Evolutionary conservation across 1,284 basidiomycete species (phyloP).

Genomic region (Entoloma clypeatum): DNA sequence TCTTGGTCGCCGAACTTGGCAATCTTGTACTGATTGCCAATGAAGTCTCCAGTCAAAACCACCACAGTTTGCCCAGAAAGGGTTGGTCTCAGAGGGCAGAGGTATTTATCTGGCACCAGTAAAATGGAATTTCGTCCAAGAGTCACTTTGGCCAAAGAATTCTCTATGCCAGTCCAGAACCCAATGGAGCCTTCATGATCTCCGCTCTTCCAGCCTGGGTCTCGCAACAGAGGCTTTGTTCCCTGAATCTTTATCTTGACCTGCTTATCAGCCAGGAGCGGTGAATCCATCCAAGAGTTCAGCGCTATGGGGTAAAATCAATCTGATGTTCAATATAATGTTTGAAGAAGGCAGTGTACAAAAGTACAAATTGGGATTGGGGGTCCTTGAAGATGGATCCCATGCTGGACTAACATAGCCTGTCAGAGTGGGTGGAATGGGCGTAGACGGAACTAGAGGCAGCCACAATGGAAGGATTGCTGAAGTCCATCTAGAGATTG

Average conservation of each 20-base stretch:
- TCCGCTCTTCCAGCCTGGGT: constrained; percentile 9
- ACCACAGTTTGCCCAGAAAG: too few species aligned
- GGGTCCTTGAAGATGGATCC: constrained; percentile 1
- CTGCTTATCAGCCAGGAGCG: background rate
- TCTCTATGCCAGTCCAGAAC: background rate
- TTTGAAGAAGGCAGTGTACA: background rate
- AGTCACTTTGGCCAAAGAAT: background rate
- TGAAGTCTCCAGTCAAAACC: background rate
- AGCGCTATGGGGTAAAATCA: background rate
- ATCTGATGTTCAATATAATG: background rate
- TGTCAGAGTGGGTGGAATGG: background rate
- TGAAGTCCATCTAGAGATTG: background rate
- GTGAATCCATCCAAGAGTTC: constrained; percentile 3
- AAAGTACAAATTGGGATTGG: constrained; percentile 1
- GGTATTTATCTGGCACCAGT: background rate
- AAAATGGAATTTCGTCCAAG: background rate
- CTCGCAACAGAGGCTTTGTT: background rate
- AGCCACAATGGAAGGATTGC: background rate
- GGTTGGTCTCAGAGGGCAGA: background rate
- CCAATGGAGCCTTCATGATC: constrained; percentile 1
- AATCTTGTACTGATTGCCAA: background rate
- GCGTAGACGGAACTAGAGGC: constrained; percentile 2
- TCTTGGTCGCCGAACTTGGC: background rate
- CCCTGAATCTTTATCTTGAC: constrained; percentile 3
- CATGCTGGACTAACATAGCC: constrained; percentile 1